These are phyloP conservation scores for Panellus pusillus DNA, from an alignment of 768 basidiomycete genomes.

Conservation along the genomic window DNA sequence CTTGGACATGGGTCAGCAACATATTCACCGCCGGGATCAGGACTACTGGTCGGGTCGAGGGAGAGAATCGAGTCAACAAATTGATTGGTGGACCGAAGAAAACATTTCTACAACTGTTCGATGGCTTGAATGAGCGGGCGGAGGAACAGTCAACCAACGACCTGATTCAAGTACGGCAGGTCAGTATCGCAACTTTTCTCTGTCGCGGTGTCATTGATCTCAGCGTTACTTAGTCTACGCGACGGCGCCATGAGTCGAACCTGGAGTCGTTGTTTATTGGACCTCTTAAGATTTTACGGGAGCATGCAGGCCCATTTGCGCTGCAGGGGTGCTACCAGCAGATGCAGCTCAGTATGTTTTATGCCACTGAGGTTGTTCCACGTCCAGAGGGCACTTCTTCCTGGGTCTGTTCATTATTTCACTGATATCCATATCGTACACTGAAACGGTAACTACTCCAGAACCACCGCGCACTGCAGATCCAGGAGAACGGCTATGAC, in stretches of 20 bases:
- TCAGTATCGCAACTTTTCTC: too few species aligned
- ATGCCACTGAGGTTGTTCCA: not conserved
- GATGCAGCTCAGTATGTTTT: conserved; percentile 1
- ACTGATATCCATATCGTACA: too few species aligned
- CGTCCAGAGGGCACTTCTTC: not conserved
- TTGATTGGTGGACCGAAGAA: conserved; percentile 7
- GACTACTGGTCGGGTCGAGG: conserved; percentile 5
- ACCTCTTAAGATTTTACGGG: not conserved
- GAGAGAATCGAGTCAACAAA: conserved; percentile 12
- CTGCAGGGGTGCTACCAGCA: not conserved
- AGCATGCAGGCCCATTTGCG: conserved; percentile 1
- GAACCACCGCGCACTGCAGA: too few species aligned
- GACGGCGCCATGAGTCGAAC: not conserved
- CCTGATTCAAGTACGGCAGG: not conserved
- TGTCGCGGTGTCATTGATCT: not conserved
- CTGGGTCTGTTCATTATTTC: not conserved
- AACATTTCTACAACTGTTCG: not conserved
- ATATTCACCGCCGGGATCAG: conserved; percentile 14
- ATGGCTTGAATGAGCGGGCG: not conserved
- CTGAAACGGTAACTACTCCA: too few species aligned
- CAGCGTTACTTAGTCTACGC: not conserved
- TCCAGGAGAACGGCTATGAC: too few species aligned
- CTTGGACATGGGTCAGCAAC: conserved; percentile 5
- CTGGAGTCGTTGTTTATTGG: not conserved
- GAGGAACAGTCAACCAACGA: not conserved